These are phyloP conservation scores for Pezicula radicicola DNA, from an alignment of 2,329 filamentous ascomycete genomes.

Conservation along the genomic window DNA sequence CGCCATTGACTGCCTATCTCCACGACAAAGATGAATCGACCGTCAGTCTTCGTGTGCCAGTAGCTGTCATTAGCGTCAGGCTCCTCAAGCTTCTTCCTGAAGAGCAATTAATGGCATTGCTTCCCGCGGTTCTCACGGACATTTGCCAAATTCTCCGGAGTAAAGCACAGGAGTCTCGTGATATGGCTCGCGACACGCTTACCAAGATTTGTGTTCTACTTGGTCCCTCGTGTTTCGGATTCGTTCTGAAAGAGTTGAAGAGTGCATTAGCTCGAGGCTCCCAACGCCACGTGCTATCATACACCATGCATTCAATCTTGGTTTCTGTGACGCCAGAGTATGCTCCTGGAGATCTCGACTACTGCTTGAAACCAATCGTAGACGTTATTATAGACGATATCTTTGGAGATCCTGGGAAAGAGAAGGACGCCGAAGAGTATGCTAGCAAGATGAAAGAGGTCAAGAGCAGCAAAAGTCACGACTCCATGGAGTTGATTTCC, in stretches of 20 bases:
- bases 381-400: conserved; percentile 95
- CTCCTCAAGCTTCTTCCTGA: conserved; percentile 77
- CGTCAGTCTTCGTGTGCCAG: conserved; percentile 87
- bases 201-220: conserved; percentile 78
- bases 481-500: conserved; percentile 92
- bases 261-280: conserved; percentile 82
- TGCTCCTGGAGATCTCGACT: conserved; percentile 80
- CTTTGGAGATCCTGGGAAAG: conserved; percentile 86
- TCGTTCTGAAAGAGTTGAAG: conserved; percentile 88
- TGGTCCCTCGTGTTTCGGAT: conserved; percentile 80
- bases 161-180: conserved; percentile 81
- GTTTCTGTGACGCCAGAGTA: conserved; percentile 71
- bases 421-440: conserved; percentile 97
- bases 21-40: conserved; percentile 94
- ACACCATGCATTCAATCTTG: conserved; percentile 88
- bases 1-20: conserved; percentile 77
- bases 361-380: conserved; percentile 77
- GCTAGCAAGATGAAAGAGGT: conserved; percentile 95
- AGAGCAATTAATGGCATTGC: conserved; percentile 66
- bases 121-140: conserved; percentile 85
- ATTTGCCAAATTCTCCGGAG: conserved; percentile 91
- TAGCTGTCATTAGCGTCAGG: conserved; percentile 86
- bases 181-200: conserved; percentile 86
- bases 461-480: conserved; percentile 96
- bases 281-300: conserved; percentile 92